Conservation (phyloP, 2,329 filamentous ascomycete species). For the Trichophyton rubrum region DNA sequence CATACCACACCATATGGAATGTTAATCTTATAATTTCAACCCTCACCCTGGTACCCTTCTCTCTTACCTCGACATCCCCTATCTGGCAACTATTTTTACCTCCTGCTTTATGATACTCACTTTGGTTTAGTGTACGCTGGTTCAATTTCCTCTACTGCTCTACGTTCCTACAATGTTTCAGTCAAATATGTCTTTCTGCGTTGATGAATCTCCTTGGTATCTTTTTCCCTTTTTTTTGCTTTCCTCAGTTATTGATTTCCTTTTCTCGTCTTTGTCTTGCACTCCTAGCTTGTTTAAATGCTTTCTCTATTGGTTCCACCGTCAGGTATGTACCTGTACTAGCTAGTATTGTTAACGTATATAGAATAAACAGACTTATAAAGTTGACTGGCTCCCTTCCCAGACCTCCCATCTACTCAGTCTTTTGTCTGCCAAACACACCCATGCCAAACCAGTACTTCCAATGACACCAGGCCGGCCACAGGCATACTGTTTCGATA, state of each 20-base stretch:
- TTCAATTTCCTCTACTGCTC: no score
- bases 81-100: no score
- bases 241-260: background rate
- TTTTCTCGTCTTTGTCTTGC: background rate
- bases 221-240: no score
- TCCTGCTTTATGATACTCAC: conserved; percentile 1
- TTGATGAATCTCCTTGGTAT: background rate
- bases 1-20: background rate
- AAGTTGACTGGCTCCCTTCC: background rate
- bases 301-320: background rate
- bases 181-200: background rate
- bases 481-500: conserved; percentile 35
- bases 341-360: background rate
- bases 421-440: conserved; percentile 12
- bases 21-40: background rate
- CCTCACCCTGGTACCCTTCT: background rate
- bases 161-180: background rate
- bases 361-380: conserved; percentile 1
- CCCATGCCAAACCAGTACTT: conserved; percentile 14
- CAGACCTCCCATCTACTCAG: background rate
- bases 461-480: conserved; percentile 13
- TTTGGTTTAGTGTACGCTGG: background rate
- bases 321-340: background rate
- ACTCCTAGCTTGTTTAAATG: background rate
- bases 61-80: background rate